phyloP scores from a whole-genome alignment of 768 basidiomycete genomes.

The Suillus variegatus region DNA sequence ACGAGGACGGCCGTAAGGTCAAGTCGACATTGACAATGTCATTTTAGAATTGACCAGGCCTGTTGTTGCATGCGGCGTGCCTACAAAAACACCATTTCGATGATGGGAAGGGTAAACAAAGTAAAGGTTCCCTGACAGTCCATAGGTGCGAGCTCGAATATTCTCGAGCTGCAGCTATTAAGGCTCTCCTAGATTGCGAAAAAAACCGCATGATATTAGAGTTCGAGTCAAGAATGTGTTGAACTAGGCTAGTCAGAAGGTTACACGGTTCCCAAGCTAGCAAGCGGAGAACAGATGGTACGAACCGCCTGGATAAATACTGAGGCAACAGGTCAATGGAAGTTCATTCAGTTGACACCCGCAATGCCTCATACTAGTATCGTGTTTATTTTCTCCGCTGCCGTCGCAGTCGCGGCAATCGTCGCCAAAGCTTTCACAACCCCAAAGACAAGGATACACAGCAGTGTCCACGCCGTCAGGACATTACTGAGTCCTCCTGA shows the following conservation, averaged over 20 bases:
- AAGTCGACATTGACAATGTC: too few species aligned
- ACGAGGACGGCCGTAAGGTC: too few species aligned
- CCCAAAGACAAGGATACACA: slow-evolving; percentile 16
- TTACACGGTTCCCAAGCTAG: not conserved
- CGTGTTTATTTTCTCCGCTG: not conserved
- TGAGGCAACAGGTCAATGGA: not conserved
- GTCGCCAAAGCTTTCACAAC: not conserved
- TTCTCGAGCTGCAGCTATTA: not conserved
- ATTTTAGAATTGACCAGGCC: too few species aligned
- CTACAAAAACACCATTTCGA: not conserved
- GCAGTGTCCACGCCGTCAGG: slow-evolving; percentile 2
- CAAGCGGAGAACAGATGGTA: not conserved
- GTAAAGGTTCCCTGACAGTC: not conserved
- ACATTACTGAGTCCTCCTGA: slow-evolving; percentile 19
- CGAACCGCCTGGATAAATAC: not conserved
- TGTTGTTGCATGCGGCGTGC: not conserved
- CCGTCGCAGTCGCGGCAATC: not conserved
- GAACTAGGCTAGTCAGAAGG: not conserved
- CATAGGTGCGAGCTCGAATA: not conserved
- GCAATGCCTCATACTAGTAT: not conserved
- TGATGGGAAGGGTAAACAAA: not conserved
- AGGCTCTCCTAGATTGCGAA: not conserved
- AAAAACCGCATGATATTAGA: not conserved
- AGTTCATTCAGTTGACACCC: not conserved
- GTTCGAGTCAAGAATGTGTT: not conserved